Evolutionary conservation across 345 rosid species (phyloP).

Genomic region (Pseudoturritis turrita): DNA sequence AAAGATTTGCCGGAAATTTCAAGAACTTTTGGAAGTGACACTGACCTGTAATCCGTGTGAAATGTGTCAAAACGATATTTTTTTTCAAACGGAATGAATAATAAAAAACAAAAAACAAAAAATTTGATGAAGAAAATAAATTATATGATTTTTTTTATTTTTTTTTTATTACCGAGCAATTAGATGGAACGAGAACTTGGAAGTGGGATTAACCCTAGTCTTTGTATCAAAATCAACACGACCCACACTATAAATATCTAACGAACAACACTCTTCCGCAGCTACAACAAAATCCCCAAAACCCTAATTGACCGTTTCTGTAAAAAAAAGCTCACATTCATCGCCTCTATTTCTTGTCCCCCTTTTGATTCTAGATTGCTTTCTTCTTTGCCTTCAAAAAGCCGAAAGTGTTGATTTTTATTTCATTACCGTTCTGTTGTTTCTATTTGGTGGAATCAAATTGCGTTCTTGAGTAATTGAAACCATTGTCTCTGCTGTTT

Average conservation of each 20-base stretch:
- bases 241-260: constrained; percentile 1
- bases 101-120: too few relatives aligned
- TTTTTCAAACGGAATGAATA: too few relatives aligned
- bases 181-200: background rate
- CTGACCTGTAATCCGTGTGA: too few relatives aligned
- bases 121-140: too few relatives aligned
- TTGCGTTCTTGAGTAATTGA: background rate
- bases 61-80: too few relatives aligned
- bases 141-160: too few relatives aligned
- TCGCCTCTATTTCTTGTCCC: too few relatives aligned
- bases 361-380: background rate
- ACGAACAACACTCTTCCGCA: background rate
- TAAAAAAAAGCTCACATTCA: background rate
- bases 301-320: background rate
- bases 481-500: background rate
- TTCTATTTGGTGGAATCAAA: background rate
- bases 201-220: constrained; percentile 1
- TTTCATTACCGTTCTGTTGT: background rate
- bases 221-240: background rate
- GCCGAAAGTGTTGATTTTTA: background rate
- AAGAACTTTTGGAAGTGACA: too few relatives aligned
- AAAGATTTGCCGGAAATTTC: background rate
- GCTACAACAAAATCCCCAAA: background rate
- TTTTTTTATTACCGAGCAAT: too few relatives aligned
- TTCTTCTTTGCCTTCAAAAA: background rate